phyloP scores from a whole-genome alignment of 2,329 filamentous ascomycete genomes.

The Ophiostoma sp. region DNA sequence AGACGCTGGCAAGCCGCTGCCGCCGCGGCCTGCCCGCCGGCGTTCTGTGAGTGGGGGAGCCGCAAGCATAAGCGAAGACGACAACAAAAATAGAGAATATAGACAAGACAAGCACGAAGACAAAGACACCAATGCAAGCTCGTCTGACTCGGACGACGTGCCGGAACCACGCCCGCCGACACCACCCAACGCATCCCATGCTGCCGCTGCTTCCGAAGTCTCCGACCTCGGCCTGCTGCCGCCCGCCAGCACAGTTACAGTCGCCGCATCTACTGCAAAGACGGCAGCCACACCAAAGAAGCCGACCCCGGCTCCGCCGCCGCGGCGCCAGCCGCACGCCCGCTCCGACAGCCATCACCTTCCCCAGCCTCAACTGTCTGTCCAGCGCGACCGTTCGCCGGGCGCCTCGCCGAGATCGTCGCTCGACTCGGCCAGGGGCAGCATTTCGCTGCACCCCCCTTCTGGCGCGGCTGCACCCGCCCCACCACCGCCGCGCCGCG shows the following conservation, averaged over 20 bases:
- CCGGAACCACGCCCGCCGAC: constrained; percentile 37
- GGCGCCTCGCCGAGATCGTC: constrained; percentile 43
- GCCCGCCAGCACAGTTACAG: constrained; percentile 7
- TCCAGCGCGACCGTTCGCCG: constrained; percentile 22
- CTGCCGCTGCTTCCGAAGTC: constrained; percentile 27
- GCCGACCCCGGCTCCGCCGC: constrained; percentile 43
- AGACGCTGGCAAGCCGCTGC: constrained; percentile 58
- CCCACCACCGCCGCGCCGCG: constrained; percentile 52
- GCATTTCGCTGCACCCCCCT: background rate
- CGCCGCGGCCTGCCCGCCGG: constrained; percentile 46
- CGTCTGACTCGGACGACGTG: background rate
- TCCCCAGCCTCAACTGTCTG: background rate
- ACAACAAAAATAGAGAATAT: constrained; percentile 45
- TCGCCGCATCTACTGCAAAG: background rate
- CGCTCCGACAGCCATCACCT: constrained; percentile 6
- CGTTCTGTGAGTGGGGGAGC: constrained; percentile 26
- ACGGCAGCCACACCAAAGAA: background rate
- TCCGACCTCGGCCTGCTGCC: constrained; percentile 14
- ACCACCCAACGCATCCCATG: constrained; percentile 36
- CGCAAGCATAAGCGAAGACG: constrained; percentile 39
- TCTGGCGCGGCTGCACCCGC: constrained; percentile 36
- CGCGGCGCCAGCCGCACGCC: constrained; percentile 40
- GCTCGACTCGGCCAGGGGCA: constrained; percentile 42
- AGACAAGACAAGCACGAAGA: constrained; percentile 37
- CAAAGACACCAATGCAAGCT: constrained; percentile 24